Evolutionary conservation across 2,329 filamentous ascomycete genomes (phyloP).

Genomic region (Dactylella cylindrospora): DNA sequence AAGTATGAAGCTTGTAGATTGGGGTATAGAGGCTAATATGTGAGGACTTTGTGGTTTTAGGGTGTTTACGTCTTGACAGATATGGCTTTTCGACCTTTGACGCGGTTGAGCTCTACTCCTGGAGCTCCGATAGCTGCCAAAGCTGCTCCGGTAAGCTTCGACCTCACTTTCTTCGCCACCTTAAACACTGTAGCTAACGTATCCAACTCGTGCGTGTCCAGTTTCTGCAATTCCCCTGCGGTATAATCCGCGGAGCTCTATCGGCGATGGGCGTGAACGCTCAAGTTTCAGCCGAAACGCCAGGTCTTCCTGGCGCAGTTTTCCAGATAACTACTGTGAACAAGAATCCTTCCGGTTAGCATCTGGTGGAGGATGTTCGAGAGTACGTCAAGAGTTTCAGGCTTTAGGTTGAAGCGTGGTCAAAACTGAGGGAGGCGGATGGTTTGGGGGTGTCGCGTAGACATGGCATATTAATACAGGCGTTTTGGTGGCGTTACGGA

Average conservation of each 20-base stretch:
- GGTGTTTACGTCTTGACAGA: conserved; percentile 97
- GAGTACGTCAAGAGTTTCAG: conserved; percentile 15
- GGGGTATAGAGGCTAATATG: background rate
- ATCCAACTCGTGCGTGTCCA: conserved; percentile 51
- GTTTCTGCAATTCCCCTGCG: conserved; percentile 95
- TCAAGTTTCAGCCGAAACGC: conserved; percentile 86
- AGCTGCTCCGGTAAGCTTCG: conserved; percentile 73
- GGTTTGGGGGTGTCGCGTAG: too few relatives aligned
- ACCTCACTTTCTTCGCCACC: conserved; percentile 2
- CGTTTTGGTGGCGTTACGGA: too few relatives aligned
- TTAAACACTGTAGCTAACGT: background rate
- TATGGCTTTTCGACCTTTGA: conserved; percentile 83
- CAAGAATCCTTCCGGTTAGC: conserved; percentile 36
- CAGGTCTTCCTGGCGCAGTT: conserved; percentile 80
- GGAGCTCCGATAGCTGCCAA: conserved; percentile 66
- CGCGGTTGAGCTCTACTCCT: conserved; percentile 81
- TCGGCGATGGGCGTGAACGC: conserved; percentile 88
- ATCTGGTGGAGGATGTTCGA: conserved; percentile 10
- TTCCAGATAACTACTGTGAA: conserved; percentile 74
- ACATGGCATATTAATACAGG: too few relatives aligned
- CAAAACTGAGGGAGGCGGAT: too few relatives aligned
- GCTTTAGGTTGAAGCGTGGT: too few relatives aligned
- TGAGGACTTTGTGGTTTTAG: conserved; percentile 53
- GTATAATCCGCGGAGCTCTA: conserved; percentile 85
- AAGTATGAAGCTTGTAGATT: background rate